A percentile compares a stretch with the other conserved stretches of the same genome.
Evolutionary conservation across 305 asterid genomes (phyloP).

Genomic region (Solanum hybrid): DNA sequence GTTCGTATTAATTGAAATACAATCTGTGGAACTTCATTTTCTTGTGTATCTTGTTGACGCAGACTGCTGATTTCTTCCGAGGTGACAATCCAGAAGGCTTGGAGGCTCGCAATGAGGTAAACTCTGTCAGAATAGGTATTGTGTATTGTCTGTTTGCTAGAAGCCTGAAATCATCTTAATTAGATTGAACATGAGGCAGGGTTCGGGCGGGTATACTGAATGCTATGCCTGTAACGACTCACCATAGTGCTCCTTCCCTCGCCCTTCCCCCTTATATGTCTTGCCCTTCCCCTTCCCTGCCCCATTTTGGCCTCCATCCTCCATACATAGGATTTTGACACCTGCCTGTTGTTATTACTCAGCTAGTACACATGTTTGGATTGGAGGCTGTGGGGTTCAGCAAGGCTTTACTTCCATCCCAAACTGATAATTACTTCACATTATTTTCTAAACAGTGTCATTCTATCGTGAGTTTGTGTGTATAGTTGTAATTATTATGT

Average conservation of each 20-base stretch:
- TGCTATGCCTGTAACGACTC: not conserved
- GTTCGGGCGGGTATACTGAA: not conserved
- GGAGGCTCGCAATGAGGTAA: constrained; percentile 98
- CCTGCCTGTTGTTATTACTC: not conserved
- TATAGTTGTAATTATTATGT: not conserved
- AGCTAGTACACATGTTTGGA: not conserved
- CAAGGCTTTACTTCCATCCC: not conserved
- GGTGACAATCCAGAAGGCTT: constrained; percentile 95
- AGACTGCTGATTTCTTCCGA: constrained; percentile 96
- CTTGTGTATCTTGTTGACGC: constrained; percentile 22
- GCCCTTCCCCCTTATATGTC: not conserved
- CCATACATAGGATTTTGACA: not conserved
- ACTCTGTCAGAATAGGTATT: constrained; percentile 2
- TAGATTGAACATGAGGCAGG: not conserved
- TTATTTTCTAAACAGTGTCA: not conserved
- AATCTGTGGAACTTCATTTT: not conserved
- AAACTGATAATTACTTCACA: not conserved
- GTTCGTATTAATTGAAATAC: not conserved
- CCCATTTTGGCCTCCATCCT: not conserved
- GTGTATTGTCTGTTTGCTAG: not conserved
- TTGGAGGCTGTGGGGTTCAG: not conserved
- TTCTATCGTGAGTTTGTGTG: not conserved
- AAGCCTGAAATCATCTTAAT: not conserved
- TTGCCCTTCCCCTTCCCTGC: not conserved
- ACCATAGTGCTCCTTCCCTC: not conserved